Evolutionary conservation across 2,329 filamentous ascomycete genomes (phyloP).

Genomic region (Teratosphaeria pseudoeucalypti): DNA sequence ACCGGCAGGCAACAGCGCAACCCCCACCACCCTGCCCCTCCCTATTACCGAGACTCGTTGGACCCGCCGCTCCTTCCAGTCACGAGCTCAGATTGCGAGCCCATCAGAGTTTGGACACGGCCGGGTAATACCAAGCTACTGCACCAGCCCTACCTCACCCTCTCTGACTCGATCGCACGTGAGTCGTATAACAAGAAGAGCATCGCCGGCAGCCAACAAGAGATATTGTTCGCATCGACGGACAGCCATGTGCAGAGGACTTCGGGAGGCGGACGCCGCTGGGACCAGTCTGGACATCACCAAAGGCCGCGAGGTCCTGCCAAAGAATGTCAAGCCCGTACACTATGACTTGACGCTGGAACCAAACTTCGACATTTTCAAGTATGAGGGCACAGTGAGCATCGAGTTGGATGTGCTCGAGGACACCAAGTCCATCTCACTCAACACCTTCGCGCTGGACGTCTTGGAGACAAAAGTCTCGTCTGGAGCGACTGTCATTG

Average conservation of each 20-base stretch:
- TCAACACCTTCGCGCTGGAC: slow-evolving; percentile 80
- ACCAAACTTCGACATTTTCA: slow-evolving; percentile 79
- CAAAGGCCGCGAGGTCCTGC: slow-evolving; percentile 71
- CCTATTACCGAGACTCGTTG: not conserved
- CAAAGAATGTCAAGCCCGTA: slow-evolving; percentile 79
- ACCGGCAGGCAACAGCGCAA: not conserved
- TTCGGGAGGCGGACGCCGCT: slow-evolving; percentile 45
- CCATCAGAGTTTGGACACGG: not conserved
- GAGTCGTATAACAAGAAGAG: not conserved
- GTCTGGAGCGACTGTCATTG: slow-evolving; percentile 45
- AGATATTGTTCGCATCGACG: slow-evolving; percentile 67
- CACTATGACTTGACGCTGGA: slow-evolving; percentile 91
- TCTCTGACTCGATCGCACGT: not conserved
- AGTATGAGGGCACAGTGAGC: slow-evolving; percentile 71
- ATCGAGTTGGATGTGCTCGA: slow-evolving; percentile 84
- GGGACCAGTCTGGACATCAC: slow-evolving; percentile 50
- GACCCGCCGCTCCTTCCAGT: not conserved
- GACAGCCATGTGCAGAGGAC: slow-evolving; percentile 58
- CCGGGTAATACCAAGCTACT: not conserved
- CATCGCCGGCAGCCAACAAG: slow-evolving; percentile 3
- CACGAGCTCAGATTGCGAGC: not conserved
- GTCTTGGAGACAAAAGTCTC: slow-evolving; percentile 65
- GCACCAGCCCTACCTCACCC: not conserved
- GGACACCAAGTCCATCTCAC: slow-evolving; percentile 72
- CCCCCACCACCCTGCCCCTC: not conserved